Evolutionary conservation across 106 monocot genomes (phyloP), one percentile per base, ranked within the genome.

Genomic region (Agapanthus africanus): DNA sequence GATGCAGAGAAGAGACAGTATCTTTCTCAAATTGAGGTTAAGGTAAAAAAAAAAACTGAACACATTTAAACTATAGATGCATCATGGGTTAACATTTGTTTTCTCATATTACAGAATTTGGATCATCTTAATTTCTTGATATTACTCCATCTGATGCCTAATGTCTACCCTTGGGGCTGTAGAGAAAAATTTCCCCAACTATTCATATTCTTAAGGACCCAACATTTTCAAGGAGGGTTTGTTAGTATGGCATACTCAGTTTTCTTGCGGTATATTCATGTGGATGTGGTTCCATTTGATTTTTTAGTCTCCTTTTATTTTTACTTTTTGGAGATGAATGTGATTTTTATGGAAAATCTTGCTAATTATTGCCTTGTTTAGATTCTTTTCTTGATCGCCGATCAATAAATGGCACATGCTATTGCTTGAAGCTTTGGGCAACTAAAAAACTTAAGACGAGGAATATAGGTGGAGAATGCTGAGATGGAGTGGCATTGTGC

Each of bases 11-110:
- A 83, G 69, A 87, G 79, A 59, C 91, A 87, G 16, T 93, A 99
- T 87, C 87, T 99, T 65, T 99, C 99, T 83, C 80, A 79, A 65
- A 73, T 84, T 71, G 99, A 99, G 66, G 85, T 90, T 23, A 93
- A 90, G 93, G 99, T 99, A 79, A 72, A 21, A 56, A n/a, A n/a
- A n/a, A 59, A 61, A 32, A 25, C 74, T 70, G 71, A 22, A 36
- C 11, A 23, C 30, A 73, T 11, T 4, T 34, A 51, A 25, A n/a
- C 23, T 36, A 33, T 50, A 3, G 56, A 31, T 15, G 23, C 44
- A 31, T 67, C n/a, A n/a, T n/a, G n/a, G n/a, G n/a, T n/a, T n/a
- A n/a, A n/a, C n/a, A n/a, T n/a, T n/a, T n/a, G n/a, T n/a, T n/a
- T n/a, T n/a, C n/a, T n/a, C n/a, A n/a, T n/a, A n/a, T n/a, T n/a